Percentiles rank a stretch among this genome's conserved stretches.
These are phyloP conservation scores for Desmodesmus armatus DNA, from an alignment of 139 green algal genomes.

Conservation along the genomic window DNA sequence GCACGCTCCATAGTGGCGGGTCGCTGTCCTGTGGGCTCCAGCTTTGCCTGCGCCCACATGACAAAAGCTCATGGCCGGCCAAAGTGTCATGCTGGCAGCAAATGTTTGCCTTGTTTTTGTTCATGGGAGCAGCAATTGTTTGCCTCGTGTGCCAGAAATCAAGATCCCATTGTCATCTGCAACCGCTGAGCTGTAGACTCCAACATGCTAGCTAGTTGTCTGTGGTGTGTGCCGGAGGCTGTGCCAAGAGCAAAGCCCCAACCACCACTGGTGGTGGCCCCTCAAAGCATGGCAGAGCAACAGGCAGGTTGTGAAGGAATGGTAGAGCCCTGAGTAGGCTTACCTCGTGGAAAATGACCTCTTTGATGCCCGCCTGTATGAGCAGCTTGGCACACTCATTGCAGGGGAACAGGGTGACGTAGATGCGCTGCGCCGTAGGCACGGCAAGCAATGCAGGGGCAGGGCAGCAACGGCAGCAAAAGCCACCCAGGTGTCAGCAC, in stretches of 20 bases:
- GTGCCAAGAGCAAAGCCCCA: too few species aligned
- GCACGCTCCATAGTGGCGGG: conserved; percentile 1
- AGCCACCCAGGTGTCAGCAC: not conserved
- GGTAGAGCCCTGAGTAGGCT: too few species aligned
- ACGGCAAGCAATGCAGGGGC: not conserved
- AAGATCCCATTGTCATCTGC: too few species aligned
- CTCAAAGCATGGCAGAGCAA: not conserved
- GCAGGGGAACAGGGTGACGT: conserved; percentile 99
- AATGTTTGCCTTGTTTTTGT: too few species aligned
- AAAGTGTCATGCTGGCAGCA: too few species aligned
- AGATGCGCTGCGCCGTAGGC: conserved; percentile 78
- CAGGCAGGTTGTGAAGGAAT: too few species aligned
- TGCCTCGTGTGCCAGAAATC: too few species aligned
- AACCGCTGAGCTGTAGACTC: too few species aligned
- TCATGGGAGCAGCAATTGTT: too few species aligned
- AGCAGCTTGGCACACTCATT: conserved; percentile 99
- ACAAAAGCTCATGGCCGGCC: not conserved
- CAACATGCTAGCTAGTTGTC: too few species aligned
- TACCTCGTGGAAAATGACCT: conserved; percentile 93
- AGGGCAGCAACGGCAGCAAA: not conserved
- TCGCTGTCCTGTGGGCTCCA: conserved; percentile 28
- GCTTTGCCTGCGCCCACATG: conserved; percentile 17
- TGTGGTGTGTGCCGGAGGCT: not conserved
- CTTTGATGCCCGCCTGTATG: conserved; percentile 94
- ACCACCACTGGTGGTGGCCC: not conserved